Evolutionary conservation across 1,284 basidiomycete genomes (phyloP), one percentile per base, ranked within the genome.

Genomic region (Irpex lacteus): DNA sequence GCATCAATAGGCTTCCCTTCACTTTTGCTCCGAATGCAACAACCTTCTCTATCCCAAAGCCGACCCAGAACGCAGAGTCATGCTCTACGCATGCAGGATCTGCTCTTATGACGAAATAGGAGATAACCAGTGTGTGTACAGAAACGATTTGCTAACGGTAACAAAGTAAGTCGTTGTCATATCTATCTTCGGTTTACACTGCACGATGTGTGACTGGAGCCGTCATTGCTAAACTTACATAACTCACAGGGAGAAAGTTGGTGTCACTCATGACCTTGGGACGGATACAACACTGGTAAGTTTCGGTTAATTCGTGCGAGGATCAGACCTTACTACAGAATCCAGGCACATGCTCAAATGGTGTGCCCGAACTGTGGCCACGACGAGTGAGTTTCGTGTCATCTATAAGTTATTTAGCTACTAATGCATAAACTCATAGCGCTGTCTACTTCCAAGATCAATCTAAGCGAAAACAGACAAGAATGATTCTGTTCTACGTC

Each of bases 391-490:
- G 88, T 80, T 4, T 56, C 44, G 44, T 32, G 59, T 60, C 40
- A 57, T 13, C 59, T 19, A 21, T 52, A 13, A 8, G 18, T 21
- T 34, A 62, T 58, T 57, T 65, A 40, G 65, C n/a, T 36, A 55
- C 26, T 65, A 66, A n/a, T 9, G 50, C 7, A n/a, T 19, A 19
- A 19, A 21, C 19, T 8, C 2, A 40, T 70, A 96, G 95, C 72
- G 88, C 93, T 58, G 95, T 98, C 13, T 88, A 92, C 75, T 98
- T 91, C 77, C 95, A 97, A 77, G 95, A 97, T 77, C 95, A 98
- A 76, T 96, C 94, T 13, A 95, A 96, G 74, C 88, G 95, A 60
- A 94, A 92, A 71, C 93, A 96, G 71, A 97, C 91, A 1, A 84
- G 90, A 2, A 95, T 95, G 95, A 94, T 94, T 50, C 84, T 97